Conservation (phyloP, 179 eudicot genomes). For the Silene noctiflora region DNA sequence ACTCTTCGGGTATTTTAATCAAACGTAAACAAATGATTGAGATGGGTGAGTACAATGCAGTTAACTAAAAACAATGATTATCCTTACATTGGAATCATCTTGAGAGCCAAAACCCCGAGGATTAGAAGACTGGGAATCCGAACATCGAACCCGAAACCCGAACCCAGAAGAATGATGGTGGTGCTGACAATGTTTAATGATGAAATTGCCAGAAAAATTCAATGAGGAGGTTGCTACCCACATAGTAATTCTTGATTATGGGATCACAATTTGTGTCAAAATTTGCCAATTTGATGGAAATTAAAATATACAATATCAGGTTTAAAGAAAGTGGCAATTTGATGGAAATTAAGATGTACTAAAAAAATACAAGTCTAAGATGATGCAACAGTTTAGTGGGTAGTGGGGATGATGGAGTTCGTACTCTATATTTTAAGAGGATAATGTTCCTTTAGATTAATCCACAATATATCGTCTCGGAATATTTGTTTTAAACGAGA, state of each 20-base stretch:
- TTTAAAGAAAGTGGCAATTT: neutral
- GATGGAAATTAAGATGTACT: too few relatives aligned
- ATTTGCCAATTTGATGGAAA: neutral
- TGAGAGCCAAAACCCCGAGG: conserved; percentile 34
- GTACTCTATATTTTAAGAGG: too few relatives aligned
- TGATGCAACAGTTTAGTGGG: too few relatives aligned
- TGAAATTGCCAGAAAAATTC: conserved; percentile 23
- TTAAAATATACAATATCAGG: neutral
- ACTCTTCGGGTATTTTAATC: too few relatives aligned
- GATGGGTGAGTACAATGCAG: neutral
- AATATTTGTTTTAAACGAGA: too few relatives aligned
- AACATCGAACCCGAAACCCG: conserved; percentile 29
- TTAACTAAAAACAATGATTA: neutral
- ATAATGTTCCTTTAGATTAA: too few relatives aligned
- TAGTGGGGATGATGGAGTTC: too few relatives aligned
- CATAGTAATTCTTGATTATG: conserved; percentile 21
- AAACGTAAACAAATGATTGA: too few relatives aligned
- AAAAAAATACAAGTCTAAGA: too few relatives aligned
- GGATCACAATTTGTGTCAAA: conserved; percentile 3
- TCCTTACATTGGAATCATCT: conserved; percentile 29
- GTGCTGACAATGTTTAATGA: conserved; percentile 7
- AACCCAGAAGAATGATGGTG: conserved; percentile 4
- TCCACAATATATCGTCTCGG: too few relatives aligned
- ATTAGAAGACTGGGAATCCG: conserved; percentile 26
- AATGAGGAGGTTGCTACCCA: conserved; percentile 31